A percentile compares a stretch with the other conserved stretches of the same genome.
These are phyloP conservation scores for Kwoniella europaea DNA, from an alignment of 768 basidiomycete species.

Conservation along the genomic window DNA sequence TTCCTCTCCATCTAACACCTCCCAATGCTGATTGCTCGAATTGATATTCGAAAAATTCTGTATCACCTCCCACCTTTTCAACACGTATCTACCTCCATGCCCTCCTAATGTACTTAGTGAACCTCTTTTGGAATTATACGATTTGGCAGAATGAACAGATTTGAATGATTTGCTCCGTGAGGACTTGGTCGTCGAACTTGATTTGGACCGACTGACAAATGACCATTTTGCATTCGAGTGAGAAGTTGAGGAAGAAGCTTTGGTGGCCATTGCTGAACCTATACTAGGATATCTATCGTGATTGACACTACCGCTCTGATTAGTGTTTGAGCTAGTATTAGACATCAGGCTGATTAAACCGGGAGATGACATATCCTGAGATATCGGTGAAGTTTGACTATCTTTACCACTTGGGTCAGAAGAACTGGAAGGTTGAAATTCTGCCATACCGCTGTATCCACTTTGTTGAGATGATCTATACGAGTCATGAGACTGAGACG, in stretches of 20 bases:
- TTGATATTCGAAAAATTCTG: not conserved
- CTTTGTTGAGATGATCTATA: not conserved
- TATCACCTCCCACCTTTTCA: conserved; percentile 14
- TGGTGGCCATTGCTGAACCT: conserved; percentile 13
- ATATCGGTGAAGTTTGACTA: not conserved
- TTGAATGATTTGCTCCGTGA: conserved; percentile 18
- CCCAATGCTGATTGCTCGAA: not conserved
- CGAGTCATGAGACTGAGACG: not conserved
- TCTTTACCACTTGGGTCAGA: not conserved
- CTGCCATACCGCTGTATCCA: not conserved
- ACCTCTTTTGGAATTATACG: conserved; percentile 14
- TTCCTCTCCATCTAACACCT: conserved; percentile 21
- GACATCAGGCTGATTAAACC: not conserved
- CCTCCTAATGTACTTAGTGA: not conserved
- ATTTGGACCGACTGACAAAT: not conserved
- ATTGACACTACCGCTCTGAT: not conserved
- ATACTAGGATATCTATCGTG: conserved; percentile 10
- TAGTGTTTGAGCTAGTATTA: not conserved
- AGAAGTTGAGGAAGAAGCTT: not conserved
- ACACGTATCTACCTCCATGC: not conserved
- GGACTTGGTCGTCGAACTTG: conserved; percentile 2
- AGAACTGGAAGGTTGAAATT: not conserved
- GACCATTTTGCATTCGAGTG: not conserved
- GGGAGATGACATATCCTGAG: not conserved
- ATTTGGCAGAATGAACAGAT: conserved; percentile 7